Evolutionary conservation across 306 rosid genomes (phyloP).

Genomic region (Rosa multiflora): DNA sequence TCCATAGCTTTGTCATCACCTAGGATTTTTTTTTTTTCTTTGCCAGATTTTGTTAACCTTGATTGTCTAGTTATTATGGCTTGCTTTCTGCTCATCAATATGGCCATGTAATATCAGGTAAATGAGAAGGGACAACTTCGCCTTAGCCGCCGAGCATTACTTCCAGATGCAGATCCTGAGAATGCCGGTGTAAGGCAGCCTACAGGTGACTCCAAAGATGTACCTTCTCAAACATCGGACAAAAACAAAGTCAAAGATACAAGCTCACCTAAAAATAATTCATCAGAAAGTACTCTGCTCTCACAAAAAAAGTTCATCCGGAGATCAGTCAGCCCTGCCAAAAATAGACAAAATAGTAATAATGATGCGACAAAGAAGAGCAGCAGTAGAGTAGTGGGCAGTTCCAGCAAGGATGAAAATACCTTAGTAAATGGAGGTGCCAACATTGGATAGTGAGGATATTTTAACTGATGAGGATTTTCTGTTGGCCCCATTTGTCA

Average conservation of each 20-base stretch:
- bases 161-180: slow-evolving; percentile 62
- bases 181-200: slow-evolving; percentile 42
- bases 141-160: slow-evolving; percentile 81
- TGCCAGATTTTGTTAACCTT: background rate
- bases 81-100: slow-evolving; percentile 15
- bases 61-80: slow-evolving; percentile 5
- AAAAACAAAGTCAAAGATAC: slow-evolving; percentile 38
- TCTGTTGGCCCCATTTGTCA: slow-evolving; percentile 25
- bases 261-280: slow-evolving; percentile 37
- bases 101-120: slow-evolving; percentile 48
- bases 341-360: slow-evolving; percentile 40
- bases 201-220: slow-evolving; percentile 33
- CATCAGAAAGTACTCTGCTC: slow-evolving; percentile 41
- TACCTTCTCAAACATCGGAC: slow-evolving; percentile 21
- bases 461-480: slow-evolving; percentile 17
- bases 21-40: background rate
- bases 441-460: slow-evolving; percentile 34
- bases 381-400: slow-evolving; percentile 34
- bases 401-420: slow-evolving; percentile 51
- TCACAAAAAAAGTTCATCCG: slow-evolving; percentile 62
- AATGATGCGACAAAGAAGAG: slow-evolving; percentile 56
- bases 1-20: background rate
- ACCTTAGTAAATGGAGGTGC: slow-evolving; percentile 71
- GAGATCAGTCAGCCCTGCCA: slow-evolving; percentile 46
- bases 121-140: slow-evolving; percentile 96